Conservation (phyloP, 441 rosid species). For the Cnidoscolus chayamansa region DNA sequence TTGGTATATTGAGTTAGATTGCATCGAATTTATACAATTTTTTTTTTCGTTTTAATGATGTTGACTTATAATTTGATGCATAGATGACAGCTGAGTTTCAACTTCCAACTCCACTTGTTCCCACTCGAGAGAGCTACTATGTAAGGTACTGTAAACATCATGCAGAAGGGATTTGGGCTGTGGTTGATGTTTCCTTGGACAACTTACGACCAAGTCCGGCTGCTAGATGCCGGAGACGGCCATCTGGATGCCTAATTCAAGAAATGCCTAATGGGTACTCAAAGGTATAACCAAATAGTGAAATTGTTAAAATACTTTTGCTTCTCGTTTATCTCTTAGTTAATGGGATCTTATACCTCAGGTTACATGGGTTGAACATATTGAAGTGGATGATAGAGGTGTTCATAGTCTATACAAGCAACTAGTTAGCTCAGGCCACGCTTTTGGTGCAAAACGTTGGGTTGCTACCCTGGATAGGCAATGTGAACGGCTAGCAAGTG, state of each 20-base stretch:
- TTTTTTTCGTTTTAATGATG: neutral
- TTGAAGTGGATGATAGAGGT: constrained; percentile 72
- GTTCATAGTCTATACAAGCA: constrained; percentile 57
- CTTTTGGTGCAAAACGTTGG: constrained; percentile 90
- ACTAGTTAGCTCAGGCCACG: constrained; percentile 58
- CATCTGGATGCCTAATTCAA: constrained; percentile 86
- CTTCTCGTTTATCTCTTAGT: neutral
- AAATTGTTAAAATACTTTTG: neutral
- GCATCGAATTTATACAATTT: too few species aligned
- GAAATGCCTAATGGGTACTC: constrained; percentile 76
- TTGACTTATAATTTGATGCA: neutral
- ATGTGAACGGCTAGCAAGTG: constrained; percentile 72
- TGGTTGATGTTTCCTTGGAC: constrained; percentile 91
- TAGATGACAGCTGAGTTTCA: constrained; percentile 84
- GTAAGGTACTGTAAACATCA: constrained; percentile 75
- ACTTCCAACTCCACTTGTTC: constrained; percentile 72
- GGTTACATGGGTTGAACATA: constrained; percentile 94
- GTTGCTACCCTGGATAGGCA: constrained; percentile 66
- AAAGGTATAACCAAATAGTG: constrained; percentile 34
- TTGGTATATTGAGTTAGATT: too few species aligned
- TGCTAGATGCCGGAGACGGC: constrained; percentile 57
- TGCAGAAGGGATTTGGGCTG: constrained; percentile 77
- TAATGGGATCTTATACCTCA: constrained; percentile 14
- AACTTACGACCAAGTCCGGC: constrained; percentile 54
- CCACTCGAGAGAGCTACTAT: constrained; percentile 65